Evolutionary conservation across 2,329 filamentous ascomycete species (phyloP), one percentile per base, ranked within the genome.

Genomic region (Fusarium sarcochroum): DNA sequence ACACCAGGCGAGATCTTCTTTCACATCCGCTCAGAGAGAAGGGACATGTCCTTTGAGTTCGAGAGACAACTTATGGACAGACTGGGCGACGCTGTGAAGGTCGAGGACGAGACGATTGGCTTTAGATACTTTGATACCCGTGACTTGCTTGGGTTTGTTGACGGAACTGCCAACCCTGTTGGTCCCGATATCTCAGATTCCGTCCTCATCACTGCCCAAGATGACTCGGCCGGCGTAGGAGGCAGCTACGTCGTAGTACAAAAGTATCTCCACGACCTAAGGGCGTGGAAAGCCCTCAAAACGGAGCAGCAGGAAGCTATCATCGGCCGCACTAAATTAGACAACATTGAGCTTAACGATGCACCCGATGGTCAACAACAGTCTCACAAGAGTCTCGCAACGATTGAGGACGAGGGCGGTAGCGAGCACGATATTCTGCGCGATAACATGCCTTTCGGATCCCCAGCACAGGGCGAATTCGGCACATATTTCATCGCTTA

Each of bases 391-490:
- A 82, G 82, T 6, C 82, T 89, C 0, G 80, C 81, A 3, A 88
- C 85, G 0, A 83, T 89, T 37, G 81, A 84, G 44, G 84, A 86
- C 57, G 82, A 84, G 5, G 59, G 80, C 9, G 86, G 85, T 1
- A 75, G 79, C 9, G 86, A 89, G 73, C 77, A 85, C 63, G 82
- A 80, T 35, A 87, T 89, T 40, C 76, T 89, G 4, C 80, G 87
- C 0, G 86, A 89, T 58, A 89, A 89, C 63, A 89, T 89, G 87
- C 86, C 87, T 0, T 89, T 89, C 73, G 87, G 86, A 0, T 84
- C 83, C 0, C 86, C 86, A 0, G 83, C 80, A 0, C 72, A 78
- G 0, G 81, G 80, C 0, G 81, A 87, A 70, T 88, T 84, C 60
- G 86, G 86, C 2, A 89, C 86, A 0, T 89, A 88, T 73, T 88